Percentiles rank a stretch among this genome's conserved stretches.
Conservation (phyloP, 352 stramenopile species). For the Phytophthora ramorum region DNA sequence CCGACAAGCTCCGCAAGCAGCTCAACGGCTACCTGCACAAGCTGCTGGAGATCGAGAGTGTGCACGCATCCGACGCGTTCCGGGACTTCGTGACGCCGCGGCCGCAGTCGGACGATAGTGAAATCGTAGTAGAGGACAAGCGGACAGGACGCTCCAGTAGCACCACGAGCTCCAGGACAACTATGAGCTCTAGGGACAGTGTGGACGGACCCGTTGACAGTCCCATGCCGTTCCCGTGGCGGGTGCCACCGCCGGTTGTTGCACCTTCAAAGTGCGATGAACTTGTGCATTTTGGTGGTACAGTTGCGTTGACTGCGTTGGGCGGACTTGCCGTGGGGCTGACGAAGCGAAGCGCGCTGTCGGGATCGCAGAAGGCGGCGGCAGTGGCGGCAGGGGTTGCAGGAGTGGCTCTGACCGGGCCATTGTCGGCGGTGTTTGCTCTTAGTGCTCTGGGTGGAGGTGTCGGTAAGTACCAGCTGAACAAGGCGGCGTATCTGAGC, state of each 20-base stretch:
- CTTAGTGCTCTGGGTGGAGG: constrained; percentile 61
- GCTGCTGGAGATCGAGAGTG: constrained; percentile 61
- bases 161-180: constrained; percentile 27
- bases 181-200: constrained; percentile 29
- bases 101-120: constrained; percentile 41
- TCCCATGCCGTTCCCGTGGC: constrained; percentile 25
- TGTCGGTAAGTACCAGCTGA: constrained; percentile 72
- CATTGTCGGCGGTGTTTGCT: constrained; percentile 58
- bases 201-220: constrained; percentile 14
- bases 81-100: constrained; percentile 58
- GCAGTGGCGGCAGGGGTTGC: constrained; percentile 61
- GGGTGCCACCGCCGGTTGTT: constrained; percentile 21
- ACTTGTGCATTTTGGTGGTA: constrained; percentile 51
- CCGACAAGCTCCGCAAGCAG: constrained; percentile 49
- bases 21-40: constrained; percentile 72
- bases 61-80: constrained; percentile 50
- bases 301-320: constrained; percentile 51
- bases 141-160: constrained; percentile 20
- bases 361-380: constrained; percentile 58
- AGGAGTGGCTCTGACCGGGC: constrained; percentile 58
- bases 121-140: constrained; percentile 19
- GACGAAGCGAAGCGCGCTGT: constrained; percentile 62
- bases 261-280: constrained; percentile 40
- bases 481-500: constrained; percentile 64
- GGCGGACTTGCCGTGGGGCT: constrained; percentile 60